A percentile compares a stretch with the other conserved stretches of the same genome.
Conservation (phyloP, 495 filamentous ascomycete species). For the Penicillium coprophilum region DNA sequence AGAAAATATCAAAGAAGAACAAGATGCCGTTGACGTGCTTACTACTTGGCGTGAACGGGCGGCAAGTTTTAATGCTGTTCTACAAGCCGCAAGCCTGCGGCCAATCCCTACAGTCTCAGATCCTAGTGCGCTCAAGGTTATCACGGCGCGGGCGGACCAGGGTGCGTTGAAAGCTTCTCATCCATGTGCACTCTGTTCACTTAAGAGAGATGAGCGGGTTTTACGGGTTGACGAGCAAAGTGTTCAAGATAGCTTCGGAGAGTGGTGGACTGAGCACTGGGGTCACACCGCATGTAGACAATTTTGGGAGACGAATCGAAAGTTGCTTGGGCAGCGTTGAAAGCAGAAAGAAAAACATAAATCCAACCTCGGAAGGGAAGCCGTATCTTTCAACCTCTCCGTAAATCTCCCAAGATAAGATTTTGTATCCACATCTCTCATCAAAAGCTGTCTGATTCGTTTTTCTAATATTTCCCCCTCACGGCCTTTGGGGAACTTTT, state of each 20-base stretch:
- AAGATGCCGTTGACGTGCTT: constrained; percentile 79
- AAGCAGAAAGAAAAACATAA: neutral
- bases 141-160: constrained; percentile 45
- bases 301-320: constrained; percentile 80
- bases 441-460: neutral
- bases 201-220: constrained; percentile 83
- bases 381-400: neutral
- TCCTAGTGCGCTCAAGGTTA: constrained; percentile 57
- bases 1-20: constrained; percentile 78
- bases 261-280: constrained; percentile 96
- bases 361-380: constrained; percentile 10
- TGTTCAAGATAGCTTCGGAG: constrained; percentile 85
- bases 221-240: constrained; percentile 64
- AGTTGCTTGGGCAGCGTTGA: constrained; percentile 63
- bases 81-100: constrained; percentile 36
- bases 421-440: neutral
- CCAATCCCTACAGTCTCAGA: constrained; percentile 69
- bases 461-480: neutral
- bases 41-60: constrained; percentile 61
- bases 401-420: no score
- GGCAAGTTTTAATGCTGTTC: constrained; percentile 40
- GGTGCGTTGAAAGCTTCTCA: constrained; percentile 68
- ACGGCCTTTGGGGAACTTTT: neutral
- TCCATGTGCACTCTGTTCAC: constrained; percentile 83
- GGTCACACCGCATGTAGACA: constrained; percentile 74